These are phyloP conservation scores for Trichoderma koningii DNA, from an alignment of 2,329 filamentous ascomycete genomes.

Conservation along the genomic window DNA sequence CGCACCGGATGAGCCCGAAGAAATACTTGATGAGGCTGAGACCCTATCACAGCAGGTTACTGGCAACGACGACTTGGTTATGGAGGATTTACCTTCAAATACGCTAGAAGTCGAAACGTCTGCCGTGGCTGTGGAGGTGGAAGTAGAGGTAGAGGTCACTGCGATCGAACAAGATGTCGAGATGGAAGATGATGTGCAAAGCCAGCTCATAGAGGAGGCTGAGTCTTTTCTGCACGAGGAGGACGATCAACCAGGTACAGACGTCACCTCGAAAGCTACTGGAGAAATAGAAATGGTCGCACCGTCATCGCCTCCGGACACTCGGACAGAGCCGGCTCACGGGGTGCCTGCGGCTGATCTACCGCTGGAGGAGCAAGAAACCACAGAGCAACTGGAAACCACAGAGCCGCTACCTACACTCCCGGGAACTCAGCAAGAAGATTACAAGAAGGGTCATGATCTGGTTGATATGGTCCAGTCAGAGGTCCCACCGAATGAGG, in stretches of 20 bases:
- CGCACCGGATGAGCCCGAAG: neutral
- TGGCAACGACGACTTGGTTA: neutral
- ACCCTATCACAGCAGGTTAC: neutral
- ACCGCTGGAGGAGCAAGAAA: neutral
- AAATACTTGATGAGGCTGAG: neutral
- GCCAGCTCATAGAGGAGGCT: neutral
- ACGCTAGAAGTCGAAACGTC: neutral
- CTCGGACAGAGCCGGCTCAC: neutral
- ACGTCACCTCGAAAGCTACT: neutral
- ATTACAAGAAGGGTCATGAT: neutral
- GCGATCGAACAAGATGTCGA: constrained; percentile 17
- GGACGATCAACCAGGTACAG: neutral
- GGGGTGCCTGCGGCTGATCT: neutral
- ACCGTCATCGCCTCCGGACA: constrained; percentile 7
- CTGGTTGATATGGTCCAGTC: neutral
- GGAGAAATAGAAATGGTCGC: neutral
- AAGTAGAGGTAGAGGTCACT: neutral
- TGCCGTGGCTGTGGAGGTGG: neutral
- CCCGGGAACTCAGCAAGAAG: constrained; percentile 19
- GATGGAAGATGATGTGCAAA: constrained; percentile 24
- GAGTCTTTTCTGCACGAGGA: neutral
- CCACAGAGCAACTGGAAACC: neutral
- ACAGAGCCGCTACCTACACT: constrained; percentile 14
- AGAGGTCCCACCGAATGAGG: neutral
- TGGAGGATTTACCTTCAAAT: neutral